Conservation (phyloP, 1,284 basidiomycete species). For the Fomes fomentarius region DNA sequence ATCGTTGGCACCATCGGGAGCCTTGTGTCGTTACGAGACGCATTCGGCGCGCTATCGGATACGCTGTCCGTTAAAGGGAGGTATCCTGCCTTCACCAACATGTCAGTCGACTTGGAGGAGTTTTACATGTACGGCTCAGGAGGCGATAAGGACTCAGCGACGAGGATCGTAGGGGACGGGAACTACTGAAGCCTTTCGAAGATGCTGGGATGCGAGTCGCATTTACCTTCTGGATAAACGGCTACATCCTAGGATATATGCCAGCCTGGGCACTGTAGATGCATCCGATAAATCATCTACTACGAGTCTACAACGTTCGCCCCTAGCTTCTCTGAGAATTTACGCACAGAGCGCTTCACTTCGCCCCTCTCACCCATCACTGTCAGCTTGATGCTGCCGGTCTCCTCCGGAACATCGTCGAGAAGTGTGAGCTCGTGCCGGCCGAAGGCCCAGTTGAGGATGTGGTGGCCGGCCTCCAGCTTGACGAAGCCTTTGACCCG, state of each 20-base stretch:
- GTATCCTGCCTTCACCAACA: background rate
- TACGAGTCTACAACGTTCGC: constrained; percentile 33
- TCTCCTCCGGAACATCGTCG: constrained; percentile 34
- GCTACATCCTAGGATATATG: no score
- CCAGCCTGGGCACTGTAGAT: no score
- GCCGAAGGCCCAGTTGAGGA: constrained; percentile 92
- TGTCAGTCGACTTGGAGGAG: background rate
- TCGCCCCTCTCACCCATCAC: constrained; percentile 90
- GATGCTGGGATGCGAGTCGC: no score
- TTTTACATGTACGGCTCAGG: no score
- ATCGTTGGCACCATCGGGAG: background rate
- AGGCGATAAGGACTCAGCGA: no score
- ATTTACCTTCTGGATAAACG: no score
- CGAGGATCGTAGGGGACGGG: no score
- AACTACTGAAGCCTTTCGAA: no score
- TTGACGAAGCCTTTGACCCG: constrained; percentile 83
- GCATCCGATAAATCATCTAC: constrained; percentile 32
- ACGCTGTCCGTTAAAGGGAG: background rate
- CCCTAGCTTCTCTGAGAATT: constrained; percentile 58
- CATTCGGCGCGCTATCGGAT: background rate
- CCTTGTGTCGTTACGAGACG: background rate
- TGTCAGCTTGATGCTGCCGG: constrained; percentile 60
- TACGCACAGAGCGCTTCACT: constrained; percentile 60
- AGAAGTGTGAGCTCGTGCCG: constrained; percentile 69
- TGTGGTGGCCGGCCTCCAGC: constrained; percentile 51